Base-by-base conservation (phyloP, 208 protist species). In the Leishmania tarentolae region DNA sequence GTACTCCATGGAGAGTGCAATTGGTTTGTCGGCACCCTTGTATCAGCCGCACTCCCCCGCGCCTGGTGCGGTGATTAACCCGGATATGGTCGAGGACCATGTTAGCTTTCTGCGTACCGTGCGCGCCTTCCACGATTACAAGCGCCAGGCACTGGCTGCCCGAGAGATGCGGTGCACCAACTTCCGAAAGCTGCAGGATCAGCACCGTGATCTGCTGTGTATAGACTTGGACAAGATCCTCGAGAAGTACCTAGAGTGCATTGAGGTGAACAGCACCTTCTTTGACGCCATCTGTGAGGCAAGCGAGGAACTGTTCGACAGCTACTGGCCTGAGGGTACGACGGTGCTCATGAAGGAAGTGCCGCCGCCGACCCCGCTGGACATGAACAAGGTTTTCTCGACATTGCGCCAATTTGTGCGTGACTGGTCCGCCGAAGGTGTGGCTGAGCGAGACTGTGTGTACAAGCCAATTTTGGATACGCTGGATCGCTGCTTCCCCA, bases 401-500 rank as follows among this genome's bases (percentile, higher is more conserved):
- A 99, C 98, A 31, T 82, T 99, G 63, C 96, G 96, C 65, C 98
- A 99, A 85, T 99, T 99, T 83, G 97, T 98, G 50, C 90, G 98
- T 1, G 98, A 99, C 82, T 99, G 98, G 98, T 93, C 93, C 28
- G 88, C 86, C 1, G 97, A 99, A 82, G 98, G 98, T 8, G 83
- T 81, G 15, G 83, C 82, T 17, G 98, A 99, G 90, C 88, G 98
- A n/a, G 87, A 95, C 74, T 92, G 90, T 40, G 94, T 96, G 65
- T 99, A 99, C 80, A 85, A 87, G 74, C 96, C 95, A 0, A 95
- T 99, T 61, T 76, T 99, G 21, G 85, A 96, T 52, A 96, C 89
- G 42, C 79, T 98, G 17, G 87, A 97, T 56, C 82, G 83, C 47
- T 91, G 85, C 74, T 98, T 96, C 74, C 96, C 94, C 19, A 87